Conservation (phyloP, 257 asterid genomes). For the Galeopsis tetrahit region DNA sequence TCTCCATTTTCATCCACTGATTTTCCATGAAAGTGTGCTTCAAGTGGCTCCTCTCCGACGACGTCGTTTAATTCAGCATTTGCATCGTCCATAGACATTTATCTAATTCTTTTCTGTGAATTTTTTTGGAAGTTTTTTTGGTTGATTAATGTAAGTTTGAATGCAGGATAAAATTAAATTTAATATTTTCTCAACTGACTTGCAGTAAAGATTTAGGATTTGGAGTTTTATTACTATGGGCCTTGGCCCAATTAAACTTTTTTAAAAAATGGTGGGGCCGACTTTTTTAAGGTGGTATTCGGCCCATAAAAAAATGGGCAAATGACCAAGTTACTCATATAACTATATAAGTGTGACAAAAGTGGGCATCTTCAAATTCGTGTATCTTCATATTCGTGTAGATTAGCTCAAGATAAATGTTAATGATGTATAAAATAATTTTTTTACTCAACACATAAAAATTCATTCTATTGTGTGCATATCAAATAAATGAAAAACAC, state of each 20-base stretch:
- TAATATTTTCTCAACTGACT: not conserved
- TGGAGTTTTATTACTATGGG: not conserved
- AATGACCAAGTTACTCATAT: too few relatives aligned
- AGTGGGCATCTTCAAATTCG: too few relatives aligned
- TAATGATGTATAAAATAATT: too few relatives aligned
- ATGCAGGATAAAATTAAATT: not conserved
- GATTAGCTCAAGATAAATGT: too few relatives aligned
- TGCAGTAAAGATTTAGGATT: not conserved
- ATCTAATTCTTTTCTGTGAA: not conserved
- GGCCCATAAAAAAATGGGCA: not conserved
- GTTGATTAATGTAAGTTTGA: not conserved
- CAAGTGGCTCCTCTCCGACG: not conserved
- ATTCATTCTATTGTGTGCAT: too few relatives aligned
- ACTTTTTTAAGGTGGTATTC: not conserved
- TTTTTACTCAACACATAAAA: too few relatives aligned
- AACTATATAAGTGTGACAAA: too few relatives aligned
- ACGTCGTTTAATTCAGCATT: constrained; percentile 1
- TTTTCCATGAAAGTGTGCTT: not conserved
- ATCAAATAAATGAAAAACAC: too few relatives aligned
- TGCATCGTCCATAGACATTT: constrained; percentile 4
- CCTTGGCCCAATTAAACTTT: constrained; percentile 19
- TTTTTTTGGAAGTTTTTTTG: not conserved
- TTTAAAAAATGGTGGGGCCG: too few relatives aligned
- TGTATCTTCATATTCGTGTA: too few relatives aligned
- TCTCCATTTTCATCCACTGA: constrained; percentile 12